These are phyloP conservation scores for Tardiomyces blankii DNA, from an alignment of 1,139 yeast genomes.

Conservation along the genomic window DNA sequence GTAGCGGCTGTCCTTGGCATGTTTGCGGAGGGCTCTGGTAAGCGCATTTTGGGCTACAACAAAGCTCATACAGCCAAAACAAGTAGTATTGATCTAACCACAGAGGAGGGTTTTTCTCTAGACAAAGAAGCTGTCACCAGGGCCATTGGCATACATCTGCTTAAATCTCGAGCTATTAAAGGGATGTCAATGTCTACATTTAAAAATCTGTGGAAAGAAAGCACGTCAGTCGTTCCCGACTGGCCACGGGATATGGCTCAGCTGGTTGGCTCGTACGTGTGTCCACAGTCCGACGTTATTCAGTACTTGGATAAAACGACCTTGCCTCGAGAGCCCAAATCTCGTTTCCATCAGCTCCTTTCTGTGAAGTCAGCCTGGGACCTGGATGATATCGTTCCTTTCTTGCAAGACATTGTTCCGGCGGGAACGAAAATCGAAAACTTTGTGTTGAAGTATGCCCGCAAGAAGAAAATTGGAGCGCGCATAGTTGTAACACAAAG, in stretches of 20 bases:
- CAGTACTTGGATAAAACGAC: constrained; percentile 39
- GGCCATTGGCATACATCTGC: constrained; percentile 12
- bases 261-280: constrained; percentile 44
- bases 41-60: too few relatives aligned
- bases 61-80: too few relatives aligned
- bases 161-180: constrained; percentile 3
- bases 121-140: not conserved
- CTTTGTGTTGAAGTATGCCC: constrained; percentile 66
- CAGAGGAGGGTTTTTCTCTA: not conserved
- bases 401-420: constrained; percentile 42
- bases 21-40: constrained; percentile 25
- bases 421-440: constrained; percentile 52
- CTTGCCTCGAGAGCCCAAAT: constrained; percentile 41
- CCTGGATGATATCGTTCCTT: constrained; percentile 61
- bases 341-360: constrained; percentile 54
- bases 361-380: constrained; percentile 56
- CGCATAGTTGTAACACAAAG: constrained; percentile 23
- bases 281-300: constrained; percentile 36
- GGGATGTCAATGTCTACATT: constrained; percentile 36
- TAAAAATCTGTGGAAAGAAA: constrained; percentile 48
- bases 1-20: constrained; percentile 37
- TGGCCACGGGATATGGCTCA: constrained; percentile 39
- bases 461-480: constrained; percentile 48
- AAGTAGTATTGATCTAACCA: too few relatives aligned
- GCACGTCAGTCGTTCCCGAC: constrained; percentile 53